A percentile compares a stretch with the other conserved stretches of the same genome.
phyloP scores from a whole-genome alignment of 2,329 filamentous ascomycete genomes.

The Blastomyces emzantsi region DNA sequence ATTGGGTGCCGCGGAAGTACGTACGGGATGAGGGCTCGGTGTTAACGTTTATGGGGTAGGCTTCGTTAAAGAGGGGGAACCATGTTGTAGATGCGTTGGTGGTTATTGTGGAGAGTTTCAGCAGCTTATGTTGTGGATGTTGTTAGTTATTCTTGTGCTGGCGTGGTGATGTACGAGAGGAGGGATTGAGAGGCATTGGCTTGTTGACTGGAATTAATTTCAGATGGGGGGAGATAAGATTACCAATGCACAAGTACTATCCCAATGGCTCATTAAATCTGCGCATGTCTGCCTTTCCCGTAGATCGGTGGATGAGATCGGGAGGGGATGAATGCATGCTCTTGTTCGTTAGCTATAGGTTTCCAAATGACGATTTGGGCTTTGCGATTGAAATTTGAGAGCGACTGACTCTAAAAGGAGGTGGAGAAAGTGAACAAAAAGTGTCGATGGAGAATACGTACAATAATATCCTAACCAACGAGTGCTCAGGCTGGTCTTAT shows the following conservation, averaged over 20 bases:
- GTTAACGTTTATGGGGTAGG: constrained; percentile 17
- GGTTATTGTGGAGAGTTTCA: constrained; percentile 19
- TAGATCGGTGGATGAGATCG: constrained; percentile 21
- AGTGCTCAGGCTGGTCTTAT: constrained; percentile 12
- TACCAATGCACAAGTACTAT: constrained; percentile 23
- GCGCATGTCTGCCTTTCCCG: constrained; percentile 30
- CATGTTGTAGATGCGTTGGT: constrained; percentile 19
- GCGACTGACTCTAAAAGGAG: not conserved
- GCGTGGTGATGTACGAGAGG: not conserved
- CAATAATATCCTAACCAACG: constrained; percentile 31
- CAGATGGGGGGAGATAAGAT: not conserved
- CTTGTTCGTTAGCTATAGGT: not conserved
- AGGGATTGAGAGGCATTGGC: not conserved
- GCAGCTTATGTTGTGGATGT: constrained; percentile 15
- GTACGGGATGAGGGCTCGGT: constrained; percentile 8
- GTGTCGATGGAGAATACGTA: constrained; percentile 15
- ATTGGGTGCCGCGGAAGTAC: constrained; percentile 24
- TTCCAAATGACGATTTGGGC: no score
- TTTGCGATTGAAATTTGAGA: no score
- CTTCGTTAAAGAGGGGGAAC: constrained; percentile 21
- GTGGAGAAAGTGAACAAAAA: not conserved
- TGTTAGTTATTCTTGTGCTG: not conserved
- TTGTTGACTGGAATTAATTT: not conserved
- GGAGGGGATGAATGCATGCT: constrained; percentile 32
- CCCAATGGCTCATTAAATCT: constrained; percentile 17